Conservation (phyloP, 2,329 filamentous ascomycete genomes). For the Aspergillus transmontanensis region DNA sequence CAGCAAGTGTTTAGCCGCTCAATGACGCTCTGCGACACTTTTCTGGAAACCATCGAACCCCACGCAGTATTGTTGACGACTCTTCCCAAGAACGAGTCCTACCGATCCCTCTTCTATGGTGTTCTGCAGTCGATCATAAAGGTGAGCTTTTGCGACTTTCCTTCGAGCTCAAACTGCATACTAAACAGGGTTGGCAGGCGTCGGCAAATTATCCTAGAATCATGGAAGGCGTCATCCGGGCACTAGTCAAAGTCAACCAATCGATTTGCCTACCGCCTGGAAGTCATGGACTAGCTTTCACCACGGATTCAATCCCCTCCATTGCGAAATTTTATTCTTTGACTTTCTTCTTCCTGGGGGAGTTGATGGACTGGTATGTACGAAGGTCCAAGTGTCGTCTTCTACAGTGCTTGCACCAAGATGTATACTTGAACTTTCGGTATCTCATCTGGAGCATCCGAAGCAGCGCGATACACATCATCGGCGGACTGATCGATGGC, state of each 20-base stretch:
- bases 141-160: constrained; percentile 22
- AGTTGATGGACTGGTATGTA: constrained; percentile 43
- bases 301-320: constrained; percentile 19
- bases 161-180: background rate
- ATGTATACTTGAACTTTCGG: constrained; percentile 37
- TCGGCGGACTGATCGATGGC: constrained; percentile 17
- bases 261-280: constrained; percentile 24
- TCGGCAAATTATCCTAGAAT: constrained; percentile 38
- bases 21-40: constrained; percentile 30
- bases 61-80: constrained; percentile 30
- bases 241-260: constrained; percentile 36
- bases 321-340: constrained; percentile 37
- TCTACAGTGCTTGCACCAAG: constrained; percentile 38
- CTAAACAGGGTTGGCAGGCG: constrained; percentile 27
- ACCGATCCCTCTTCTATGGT: constrained; percentile 37
- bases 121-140: constrained; percentile 41
- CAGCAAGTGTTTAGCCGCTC: constrained; percentile 29
- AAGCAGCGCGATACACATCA: constrained; percentile 25
- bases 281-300: constrained; percentile 13
- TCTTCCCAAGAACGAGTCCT: constrained; percentile 31
- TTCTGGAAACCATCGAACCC: constrained; percentile 31
- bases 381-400: constrained; percentile 37
- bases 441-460: constrained; percentile 36
- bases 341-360: constrained; percentile 39
- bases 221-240: constrained; percentile 37